phyloP scores from a whole-genome alignment of 208 protist genomes.

The Entamoeba invadens region DNA sequence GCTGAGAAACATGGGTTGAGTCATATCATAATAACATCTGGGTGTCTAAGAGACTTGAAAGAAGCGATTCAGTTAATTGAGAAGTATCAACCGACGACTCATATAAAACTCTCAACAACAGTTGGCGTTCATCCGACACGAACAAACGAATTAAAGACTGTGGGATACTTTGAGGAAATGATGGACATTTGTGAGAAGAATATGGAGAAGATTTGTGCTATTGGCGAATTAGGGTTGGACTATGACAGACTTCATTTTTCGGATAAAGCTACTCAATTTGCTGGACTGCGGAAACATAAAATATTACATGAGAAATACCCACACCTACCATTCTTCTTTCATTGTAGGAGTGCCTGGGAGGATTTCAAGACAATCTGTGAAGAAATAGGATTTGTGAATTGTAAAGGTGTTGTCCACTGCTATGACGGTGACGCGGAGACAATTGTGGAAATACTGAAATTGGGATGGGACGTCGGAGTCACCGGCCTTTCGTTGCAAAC shows the following conservation, averaged over 20 bases:
- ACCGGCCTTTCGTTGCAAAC: slow-evolving; percentile 74
- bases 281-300: slow-evolving; percentile 36
- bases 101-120: neutral
- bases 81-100: neutral
- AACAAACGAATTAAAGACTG: neutral
- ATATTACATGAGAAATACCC: neutral
- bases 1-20: slow-evolving; percentile 2
- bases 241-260: slow-evolving; percentile 76
- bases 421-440: slow-evolving; percentile 67
- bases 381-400: slow-evolving; percentile 27
- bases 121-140: slow-evolving; percentile 31
- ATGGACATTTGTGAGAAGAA: neutral
- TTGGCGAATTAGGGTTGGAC: slow-evolving; percentile 46
- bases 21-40: slow-evolving; percentile 20
- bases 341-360: slow-evolving; percentile 60
- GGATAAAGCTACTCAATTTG: slow-evolving; percentile 57
- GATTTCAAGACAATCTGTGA: slow-evolving; percentile 56
- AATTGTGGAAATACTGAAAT: slow-evolving; percentile 50
- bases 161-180: neutral
- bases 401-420: slow-evolving; percentile 66
- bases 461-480: slow-evolving; percentile 64
- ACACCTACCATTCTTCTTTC: slow-evolving; percentile 68
- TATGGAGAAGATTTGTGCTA: neutral
- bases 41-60: slow-evolving; percentile 3
- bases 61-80: neutral